A percentile compares a stretch with the other conserved stretches of the same genome.
Conservation (phyloP, 2,329 filamentous ascomycete species). For the Trichoderma harzianum region DNA sequence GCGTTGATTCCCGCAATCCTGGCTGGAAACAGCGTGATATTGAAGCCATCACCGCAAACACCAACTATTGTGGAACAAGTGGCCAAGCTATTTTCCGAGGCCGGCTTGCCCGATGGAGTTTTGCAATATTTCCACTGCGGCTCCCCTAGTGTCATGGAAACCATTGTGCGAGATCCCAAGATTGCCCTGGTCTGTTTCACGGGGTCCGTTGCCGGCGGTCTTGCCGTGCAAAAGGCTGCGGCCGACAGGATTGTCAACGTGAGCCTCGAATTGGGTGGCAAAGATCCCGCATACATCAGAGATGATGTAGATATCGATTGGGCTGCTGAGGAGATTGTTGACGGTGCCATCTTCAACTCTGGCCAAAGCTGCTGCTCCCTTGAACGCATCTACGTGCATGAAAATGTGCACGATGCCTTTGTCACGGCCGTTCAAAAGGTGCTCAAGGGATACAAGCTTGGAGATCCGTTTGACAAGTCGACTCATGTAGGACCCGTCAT, state of each 20-base stretch:
- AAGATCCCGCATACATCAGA: constrained; percentile 88
- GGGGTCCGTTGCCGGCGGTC: constrained; percentile 81
- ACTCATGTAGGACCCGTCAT: constrained; percentile 89
- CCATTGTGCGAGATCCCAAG: constrained; percentile 71
- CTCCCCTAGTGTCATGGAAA: constrained; percentile 71
- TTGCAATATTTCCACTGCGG: constrained; percentile 92
- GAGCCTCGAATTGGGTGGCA: constrained; percentile 87
- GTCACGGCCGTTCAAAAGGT: constrained; percentile 76
- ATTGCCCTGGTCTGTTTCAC: constrained; percentile 88
- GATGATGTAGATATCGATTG: constrained; percentile 82
- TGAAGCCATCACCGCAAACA: constrained; percentile 94
- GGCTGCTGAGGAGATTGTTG: constrained; percentile 92
- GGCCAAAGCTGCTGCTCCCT: constrained; percentile 97
- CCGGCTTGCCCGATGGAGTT: constrained; percentile 78
- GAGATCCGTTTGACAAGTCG: constrained; percentile 75
- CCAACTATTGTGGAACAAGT: constrained; percentile 88
- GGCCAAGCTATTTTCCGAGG: constrained; percentile 69
- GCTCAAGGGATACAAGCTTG: constrained; percentile 76
- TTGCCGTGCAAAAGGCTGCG: constrained; percentile 81
- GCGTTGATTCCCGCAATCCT: constrained; percentile 88
- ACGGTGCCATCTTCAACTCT: constrained; percentile 95
- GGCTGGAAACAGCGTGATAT: constrained; percentile 83
- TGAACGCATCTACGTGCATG: constrained; percentile 87
- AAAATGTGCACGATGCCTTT: constrained; percentile 79
- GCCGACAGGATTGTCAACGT: constrained; percentile 81